These are phyloP conservation scores for Candida krabiensis DNA, from an alignment of 805 yeast genomes.

Conservation along the genomic window DNA sequence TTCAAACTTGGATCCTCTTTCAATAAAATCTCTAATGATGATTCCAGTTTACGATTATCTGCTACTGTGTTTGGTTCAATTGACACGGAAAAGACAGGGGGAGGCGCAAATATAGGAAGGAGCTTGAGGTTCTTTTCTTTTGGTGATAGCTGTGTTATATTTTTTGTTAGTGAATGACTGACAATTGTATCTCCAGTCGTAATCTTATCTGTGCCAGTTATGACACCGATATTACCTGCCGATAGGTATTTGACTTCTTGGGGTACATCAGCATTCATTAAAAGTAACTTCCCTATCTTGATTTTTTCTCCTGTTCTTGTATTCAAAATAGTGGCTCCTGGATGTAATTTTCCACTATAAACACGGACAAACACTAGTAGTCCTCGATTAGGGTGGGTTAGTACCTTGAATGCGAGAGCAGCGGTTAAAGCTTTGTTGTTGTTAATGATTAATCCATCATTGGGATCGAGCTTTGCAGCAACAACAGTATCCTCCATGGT, in stretches of 20 bases:
- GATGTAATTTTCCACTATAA: conserved; percentile 73
- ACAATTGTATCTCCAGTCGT: conserved; percentile 91
- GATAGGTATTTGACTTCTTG: conserved; percentile 62
- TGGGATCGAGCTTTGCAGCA: conserved; percentile 39
- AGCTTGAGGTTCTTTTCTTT: conserved; percentile 51
- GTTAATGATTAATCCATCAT: conserved; percentile 51
- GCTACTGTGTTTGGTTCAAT: conserved; percentile 83
- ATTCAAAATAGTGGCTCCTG: conserved; percentile 63
- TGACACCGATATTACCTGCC: conserved; percentile 90
- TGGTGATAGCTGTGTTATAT: conserved; percentile 23
- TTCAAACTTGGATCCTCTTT: conserved; percentile 90
- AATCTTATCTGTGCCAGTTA: conserved; percentile 70
- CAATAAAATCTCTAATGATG: conserved; percentile 62
- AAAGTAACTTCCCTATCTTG: conserved; percentile 63
- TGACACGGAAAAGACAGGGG: conserved; percentile 86
- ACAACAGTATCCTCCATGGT: conserved; percentile 17
- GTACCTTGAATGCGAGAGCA: conserved; percentile 89
- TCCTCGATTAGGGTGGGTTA: conserved; percentile 82
- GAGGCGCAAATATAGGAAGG: conserved; percentile 82
- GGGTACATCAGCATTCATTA: conserved; percentile 88
- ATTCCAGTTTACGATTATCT: conserved; percentile 71
- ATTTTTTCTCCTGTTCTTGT: conserved; percentile 69
- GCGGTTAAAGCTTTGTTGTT: conserved; percentile 61
- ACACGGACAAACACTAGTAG: conserved; percentile 84
- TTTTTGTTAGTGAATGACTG: conserved; percentile 54